Evolutionary conservation across 2,329 filamentous ascomycete genomes (phyloP).

Genomic region (Ilyonectria destructans): DNA sequence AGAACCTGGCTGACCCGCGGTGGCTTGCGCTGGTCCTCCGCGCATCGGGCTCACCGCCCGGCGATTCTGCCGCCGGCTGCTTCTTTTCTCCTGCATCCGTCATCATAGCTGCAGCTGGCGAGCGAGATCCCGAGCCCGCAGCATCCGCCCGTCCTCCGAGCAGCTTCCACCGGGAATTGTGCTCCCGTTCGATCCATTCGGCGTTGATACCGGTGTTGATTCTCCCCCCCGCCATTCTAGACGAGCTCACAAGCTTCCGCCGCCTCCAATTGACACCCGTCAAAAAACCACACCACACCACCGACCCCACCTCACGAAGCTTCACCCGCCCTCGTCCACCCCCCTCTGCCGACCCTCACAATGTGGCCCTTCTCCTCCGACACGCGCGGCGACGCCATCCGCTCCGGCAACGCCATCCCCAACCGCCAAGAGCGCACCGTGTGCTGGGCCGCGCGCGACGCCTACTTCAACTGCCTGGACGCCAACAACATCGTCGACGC

Average conservation of each 20-base stretch:
- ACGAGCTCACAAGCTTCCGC: neutral
- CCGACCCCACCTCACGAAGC: neutral
- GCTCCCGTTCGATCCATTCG: no score
- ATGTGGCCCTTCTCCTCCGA: conserved; percentile 63
- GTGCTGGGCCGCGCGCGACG: conserved; percentile 93
- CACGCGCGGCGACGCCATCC: conserved; percentile 69
- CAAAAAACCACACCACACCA: neutral
- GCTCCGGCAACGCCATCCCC: conserved; percentile 79
- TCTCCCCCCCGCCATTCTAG: neutral
- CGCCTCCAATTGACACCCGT: neutral
- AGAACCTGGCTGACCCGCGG: neutral
- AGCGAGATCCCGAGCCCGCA: conserved; percentile 11
- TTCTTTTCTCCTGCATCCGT: conserved; percentile 6
- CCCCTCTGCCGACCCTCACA: conserved; percentile 34
- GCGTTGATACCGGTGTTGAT: no score
- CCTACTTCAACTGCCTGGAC: conserved; percentile 91
- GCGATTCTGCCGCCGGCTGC: conserved; percentile 12
- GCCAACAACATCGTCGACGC: conserved; percentile 84
- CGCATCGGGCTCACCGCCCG: conserved; percentile 17
- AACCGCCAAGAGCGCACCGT: conserved; percentile 84
- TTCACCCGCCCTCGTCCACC: neutral
- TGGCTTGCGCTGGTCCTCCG: neutral
- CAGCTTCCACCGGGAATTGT: neutral
- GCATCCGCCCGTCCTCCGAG: conserved; percentile 11
- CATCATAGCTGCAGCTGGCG: conserved; percentile 8